phyloP scores from a whole-genome alignment of 2,329 filamentous ascomycete genomes.

The Falciphora oryzae region DNA sequence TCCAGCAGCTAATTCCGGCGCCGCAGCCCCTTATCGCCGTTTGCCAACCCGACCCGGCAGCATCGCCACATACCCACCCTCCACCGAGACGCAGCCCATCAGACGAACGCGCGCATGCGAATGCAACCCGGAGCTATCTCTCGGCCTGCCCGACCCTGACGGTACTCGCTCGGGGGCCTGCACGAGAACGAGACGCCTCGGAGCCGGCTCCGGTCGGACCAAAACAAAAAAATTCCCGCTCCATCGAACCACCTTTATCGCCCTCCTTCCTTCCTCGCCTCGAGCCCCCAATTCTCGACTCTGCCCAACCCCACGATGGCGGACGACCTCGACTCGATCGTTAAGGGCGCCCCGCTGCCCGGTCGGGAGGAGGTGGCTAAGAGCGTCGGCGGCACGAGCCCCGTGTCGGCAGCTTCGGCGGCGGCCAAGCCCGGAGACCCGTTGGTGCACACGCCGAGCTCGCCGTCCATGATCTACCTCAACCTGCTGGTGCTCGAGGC shows the following conservation, averaged over 20 bases:
- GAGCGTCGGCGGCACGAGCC: slow-evolving; percentile 26
- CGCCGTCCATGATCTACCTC: slow-evolving; percentile 93
- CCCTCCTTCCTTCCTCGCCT: background rate
- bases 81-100: background rate
- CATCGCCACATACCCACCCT: background rate
- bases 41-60: background rate
- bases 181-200: background rate
- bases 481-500: slow-evolving; percentile 96
- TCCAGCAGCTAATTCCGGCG: background rate
- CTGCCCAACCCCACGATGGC: slow-evolving; percentile 42
- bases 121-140: background rate
- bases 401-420: slow-evolving; percentile 36
- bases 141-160: background rate
- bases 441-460: slow-evolving; percentile 76
- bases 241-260: background rate
- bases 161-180: background rate
- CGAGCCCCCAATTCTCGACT: background rate
- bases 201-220: background rate
- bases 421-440: slow-evolving; percentile 55
- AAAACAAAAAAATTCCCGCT: background rate
- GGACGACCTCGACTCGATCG: slow-evolving; percentile 74
- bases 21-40: background rate
- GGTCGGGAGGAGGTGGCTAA: slow-evolving; percentile 43
- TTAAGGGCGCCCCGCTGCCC: slow-evolving; percentile 78
- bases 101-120: background rate